Base-by-base conservation (phyloP, 257 asterid species). In the Lycium ferocissimum region DNA sequence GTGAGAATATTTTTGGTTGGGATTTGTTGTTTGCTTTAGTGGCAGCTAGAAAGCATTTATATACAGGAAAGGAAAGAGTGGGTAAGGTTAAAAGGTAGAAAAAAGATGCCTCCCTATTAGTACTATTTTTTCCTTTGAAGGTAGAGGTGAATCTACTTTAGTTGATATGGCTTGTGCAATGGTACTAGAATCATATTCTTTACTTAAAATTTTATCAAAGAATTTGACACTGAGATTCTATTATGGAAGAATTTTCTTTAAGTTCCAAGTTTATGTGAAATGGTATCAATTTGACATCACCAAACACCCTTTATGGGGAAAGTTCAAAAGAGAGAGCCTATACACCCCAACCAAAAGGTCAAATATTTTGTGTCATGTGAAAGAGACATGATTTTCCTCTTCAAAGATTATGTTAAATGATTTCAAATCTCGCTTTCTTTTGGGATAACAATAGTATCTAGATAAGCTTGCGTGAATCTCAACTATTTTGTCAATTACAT, bases 311-410 rank as follows among this genome's bases (percentile, higher is more conserved):
- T 54, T 17, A 13, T 76, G 54, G 80, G 22, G 22, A n/a, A 62
- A 72, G 53, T 80, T 47, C 38, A 37, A 26, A 26, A 26, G 33
- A 26, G 33, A 26, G 33, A 26, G 33, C 33, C 33, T 26, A 26
- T 1, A 26, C 33, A 26, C 33, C 33, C 33, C 33, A 26, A 26
- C 33, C 11, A 45, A 37, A 47, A 88, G 8, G 17, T 84, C 85
- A 18, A 35, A 66, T 90, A 5, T 93, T 87, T 26, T 88, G 88
- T 76, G 63, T 53, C 22, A 13, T 13, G 45, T 51, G 82, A 76
- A 76, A 47, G 62, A 20, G 63, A 51, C 82, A 76, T 76, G 22
- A 51, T 76, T 49, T 26, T 75, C 20, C 63, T 49, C 17, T 12
- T 3, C 0, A 5, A 6, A 73, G n/a, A 47, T 4, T 11, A 47